phyloP scores from a whole-genome alignment of 768 basidiomycete genomes.

The Kondoa malvinella region DNA sequence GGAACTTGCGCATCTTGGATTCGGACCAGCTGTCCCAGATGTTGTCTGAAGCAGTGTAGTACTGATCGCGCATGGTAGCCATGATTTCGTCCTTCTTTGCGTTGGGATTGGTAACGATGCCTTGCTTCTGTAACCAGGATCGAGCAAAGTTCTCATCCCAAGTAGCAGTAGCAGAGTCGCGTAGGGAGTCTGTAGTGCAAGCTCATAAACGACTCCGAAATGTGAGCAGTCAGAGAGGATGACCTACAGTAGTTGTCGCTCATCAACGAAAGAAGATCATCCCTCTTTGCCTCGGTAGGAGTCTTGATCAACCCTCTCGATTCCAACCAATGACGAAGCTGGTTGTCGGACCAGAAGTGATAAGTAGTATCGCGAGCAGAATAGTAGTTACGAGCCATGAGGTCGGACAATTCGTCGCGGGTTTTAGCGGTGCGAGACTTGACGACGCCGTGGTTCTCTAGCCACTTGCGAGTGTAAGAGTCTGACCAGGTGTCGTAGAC shows the following conservation, averaged over 20 bases:
- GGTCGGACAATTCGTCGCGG: conserved; percentile 43
- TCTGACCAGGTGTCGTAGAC: conserved; percentile 66
- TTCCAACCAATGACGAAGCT: conserved; percentile 8
- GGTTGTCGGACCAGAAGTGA: conserved; percentile 24
- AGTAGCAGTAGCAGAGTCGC: conserved; percentile 33
- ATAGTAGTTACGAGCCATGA: conserved; percentile 71
- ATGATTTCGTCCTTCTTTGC: conserved; percentile 17
- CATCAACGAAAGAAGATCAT: conserved; percentile 31
- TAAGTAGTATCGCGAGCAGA: conserved; percentile 20
- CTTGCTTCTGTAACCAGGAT: conserved; percentile 59
- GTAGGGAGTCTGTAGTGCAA: conserved; percentile 24
- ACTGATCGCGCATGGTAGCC: conserved; percentile 9
- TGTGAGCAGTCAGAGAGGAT: background rate
- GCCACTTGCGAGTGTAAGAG: conserved; percentile 8
- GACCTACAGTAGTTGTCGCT: conserved; percentile 32
- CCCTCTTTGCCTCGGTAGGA: background rate
- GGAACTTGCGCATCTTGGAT: conserved; percentile 23
- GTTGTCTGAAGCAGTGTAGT: conserved; percentile 12
- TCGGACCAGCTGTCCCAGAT: conserved; percentile 28
- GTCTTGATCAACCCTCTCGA: background rate
- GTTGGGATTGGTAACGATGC: conserved; percentile 41
- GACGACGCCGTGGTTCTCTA: conserved; percentile 47
- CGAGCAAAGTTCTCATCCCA: conserved; percentile 69
- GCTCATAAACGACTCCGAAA: background rate
- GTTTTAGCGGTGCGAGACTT: conserved; percentile 45